Evolutionary conservation across 306 rosid species (phyloP).

Genomic region (Vigna trinervia): DNA sequence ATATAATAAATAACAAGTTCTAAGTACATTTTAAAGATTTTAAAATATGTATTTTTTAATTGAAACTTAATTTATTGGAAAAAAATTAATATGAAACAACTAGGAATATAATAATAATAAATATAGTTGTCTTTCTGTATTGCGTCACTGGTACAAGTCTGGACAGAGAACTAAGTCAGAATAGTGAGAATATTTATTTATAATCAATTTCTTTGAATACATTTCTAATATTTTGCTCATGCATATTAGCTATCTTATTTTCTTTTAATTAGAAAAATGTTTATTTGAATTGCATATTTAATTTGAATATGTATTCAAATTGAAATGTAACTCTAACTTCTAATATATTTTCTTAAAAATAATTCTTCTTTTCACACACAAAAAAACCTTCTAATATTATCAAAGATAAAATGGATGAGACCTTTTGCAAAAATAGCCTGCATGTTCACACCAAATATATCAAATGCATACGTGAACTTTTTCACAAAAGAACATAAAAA

Average conservation of each 20-base stretch:
- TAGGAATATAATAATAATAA: background rate
- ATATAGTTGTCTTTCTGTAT: background rate
- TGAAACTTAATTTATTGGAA: conserved; percentile 11
- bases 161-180: background rate
- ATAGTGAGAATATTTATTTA: conserved; percentile 7
- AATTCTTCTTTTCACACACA: too few relatives aligned
- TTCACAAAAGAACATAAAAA: too few relatives aligned
- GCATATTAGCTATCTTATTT: background rate
- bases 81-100: background rate
- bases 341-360: background rate
- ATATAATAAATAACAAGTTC: background rate
- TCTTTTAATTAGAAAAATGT: background rate
- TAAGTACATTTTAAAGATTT: background rate
- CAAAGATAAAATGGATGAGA: conserved; percentile 9
- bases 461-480: too few relatives aligned
- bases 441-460: background rate
- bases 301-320: background rate
- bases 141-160: conserved; percentile 6
- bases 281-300: too few relatives aligned
- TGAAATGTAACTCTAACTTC: conserved; percentile 10
- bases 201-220: background rate
- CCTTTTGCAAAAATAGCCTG: conserved; percentile 3
- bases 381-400: background rate
- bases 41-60: background rate
- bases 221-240: background rate